These are phyloP conservation scores for Wickerhamomyces silvicola DNA, from an alignment of 805 yeast genomes.

Conservation along the genomic window DNA sequence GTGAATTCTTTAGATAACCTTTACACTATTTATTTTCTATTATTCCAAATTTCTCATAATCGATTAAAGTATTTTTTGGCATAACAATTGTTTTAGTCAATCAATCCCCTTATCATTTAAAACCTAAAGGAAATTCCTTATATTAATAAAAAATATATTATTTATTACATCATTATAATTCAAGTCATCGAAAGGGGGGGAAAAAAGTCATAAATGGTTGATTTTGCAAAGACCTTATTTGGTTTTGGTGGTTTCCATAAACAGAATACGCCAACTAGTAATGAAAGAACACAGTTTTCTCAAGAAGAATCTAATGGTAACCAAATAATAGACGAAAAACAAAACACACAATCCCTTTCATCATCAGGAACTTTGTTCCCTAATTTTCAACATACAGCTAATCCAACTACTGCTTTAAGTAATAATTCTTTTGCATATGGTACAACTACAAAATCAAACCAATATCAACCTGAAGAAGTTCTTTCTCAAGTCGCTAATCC, in stretches of 20 bases:
- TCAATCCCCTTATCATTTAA: too few relatives aligned
- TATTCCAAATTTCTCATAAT: too few relatives aligned
- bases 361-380: constrained; percentile 21
- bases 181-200: too few relatives aligned
- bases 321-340: neutral
- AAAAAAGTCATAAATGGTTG: too few relatives aligned
- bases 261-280: constrained; percentile 2
- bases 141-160: too few relatives aligned
- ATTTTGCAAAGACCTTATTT: constrained; percentile 33
- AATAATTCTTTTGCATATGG: constrained; percentile 62
- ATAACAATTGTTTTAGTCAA: too few relatives aligned
- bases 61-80: too few relatives aligned
- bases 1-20: too few relatives aligned
- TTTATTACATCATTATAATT: too few relatives aligned
- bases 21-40: too few relatives aligned
- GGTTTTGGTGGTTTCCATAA: constrained; percentile 27
- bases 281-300: neutral
- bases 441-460: constrained; percentile 43
- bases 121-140: too few relatives aligned
- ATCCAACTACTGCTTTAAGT: constrained; percentile 67
- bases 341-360: constrained; percentile 1
- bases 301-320: neutral
- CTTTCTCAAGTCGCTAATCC: constrained; percentile 25
- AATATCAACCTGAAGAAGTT: constrained; percentile 29
- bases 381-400: constrained; percentile 39